A percentile compares a stretch with the other conserved stretches of the same genome.
Evolutionary conservation across 768 basidiomycete species (phyloP).

Genomic region (Tylopilus sp.): DNA sequence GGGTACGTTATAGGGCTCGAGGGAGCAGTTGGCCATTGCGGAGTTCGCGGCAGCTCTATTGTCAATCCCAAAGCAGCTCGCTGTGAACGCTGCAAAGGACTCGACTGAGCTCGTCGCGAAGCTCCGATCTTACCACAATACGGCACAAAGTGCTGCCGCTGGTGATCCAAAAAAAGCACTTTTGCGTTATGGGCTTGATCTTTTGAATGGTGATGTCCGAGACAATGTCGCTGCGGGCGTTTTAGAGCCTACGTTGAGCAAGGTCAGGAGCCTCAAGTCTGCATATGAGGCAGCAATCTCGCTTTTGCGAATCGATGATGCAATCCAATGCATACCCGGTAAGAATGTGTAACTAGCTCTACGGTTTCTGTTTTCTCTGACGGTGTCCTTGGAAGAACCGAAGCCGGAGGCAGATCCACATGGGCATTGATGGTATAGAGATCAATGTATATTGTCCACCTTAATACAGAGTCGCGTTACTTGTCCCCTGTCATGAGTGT

Average conservation of each 20-base stretch:
- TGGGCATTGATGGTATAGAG: constrained; percentile 50
- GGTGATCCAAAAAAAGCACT: constrained; percentile 91
- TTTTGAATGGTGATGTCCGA: constrained; percentile 90
- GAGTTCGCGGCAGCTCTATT: constrained; percentile 93
- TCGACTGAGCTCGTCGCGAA: constrained; percentile 97
- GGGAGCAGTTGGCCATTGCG: constrained; percentile 98
- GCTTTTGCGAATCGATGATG: constrained; percentile 91
- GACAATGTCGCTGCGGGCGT: constrained; percentile 94
- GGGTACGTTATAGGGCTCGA: constrained; percentile 67
- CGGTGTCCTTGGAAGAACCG: constrained; percentile 47
- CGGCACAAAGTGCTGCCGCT: constrained; percentile 86
- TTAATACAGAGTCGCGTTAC: not conserved
- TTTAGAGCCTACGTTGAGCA: constrained; percentile 94
- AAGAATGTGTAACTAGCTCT: constrained; percentile 28
- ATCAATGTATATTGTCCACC: constrained; percentile 9
- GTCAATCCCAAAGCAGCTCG: constrained; percentile 93
- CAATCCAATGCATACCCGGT: constrained; percentile 90
- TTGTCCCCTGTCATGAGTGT: constrained; percentile 4
- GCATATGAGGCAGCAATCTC: constrained; percentile 97
- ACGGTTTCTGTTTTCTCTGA: constrained; percentile 14
- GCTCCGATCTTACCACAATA: constrained; percentile 93
- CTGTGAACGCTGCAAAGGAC: constrained; percentile 98
- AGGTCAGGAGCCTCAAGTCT: constrained; percentile 95
- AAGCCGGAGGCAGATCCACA: constrained; percentile 71
- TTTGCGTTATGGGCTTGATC: constrained; percentile 90